phyloP scores from a whole-genome alignment of 2,329 filamentous ascomycete genomes.

The Scedosporium minutisporum region DNA sequence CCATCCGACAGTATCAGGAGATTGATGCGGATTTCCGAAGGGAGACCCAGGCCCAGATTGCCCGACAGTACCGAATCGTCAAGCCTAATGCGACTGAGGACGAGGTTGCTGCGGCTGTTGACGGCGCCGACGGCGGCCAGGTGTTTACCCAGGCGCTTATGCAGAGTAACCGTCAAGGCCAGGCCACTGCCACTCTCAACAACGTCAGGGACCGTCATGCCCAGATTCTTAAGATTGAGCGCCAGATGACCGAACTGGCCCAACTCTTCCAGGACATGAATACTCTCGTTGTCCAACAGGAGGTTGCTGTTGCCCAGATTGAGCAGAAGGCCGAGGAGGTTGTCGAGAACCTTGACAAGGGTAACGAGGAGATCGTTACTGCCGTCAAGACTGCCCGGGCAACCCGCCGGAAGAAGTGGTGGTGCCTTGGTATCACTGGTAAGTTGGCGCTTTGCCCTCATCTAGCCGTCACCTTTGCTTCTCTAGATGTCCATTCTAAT shows the following conservation, averaged over 20 bases:
- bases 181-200: constrained; percentile 68
- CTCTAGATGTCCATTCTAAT: constrained; percentile 12
- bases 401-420: constrained; percentile 93
- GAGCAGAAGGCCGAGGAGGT: constrained; percentile 83
- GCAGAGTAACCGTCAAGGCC: constrained; percentile 69
- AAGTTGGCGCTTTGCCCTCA: constrained; percentile 18
- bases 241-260: constrained; percentile 77
- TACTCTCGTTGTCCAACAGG: constrained; percentile 75
- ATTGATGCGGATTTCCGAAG: constrained; percentile 73
- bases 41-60: constrained; percentile 73
- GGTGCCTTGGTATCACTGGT: constrained; percentile 69
- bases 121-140: constrained; percentile 62
- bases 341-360: constrained; percentile 73
- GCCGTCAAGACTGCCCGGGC: constrained; percentile 73
- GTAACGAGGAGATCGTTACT: constrained; percentile 71
- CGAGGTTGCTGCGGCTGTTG: constrained; percentile 69
- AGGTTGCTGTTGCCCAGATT: constrained; percentile 68
- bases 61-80: constrained; percentile 83
- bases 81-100: constrained; percentile 68
- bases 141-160: constrained; percentile 84
- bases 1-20: constrained; percentile 73
- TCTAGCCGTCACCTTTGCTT: not conserved
- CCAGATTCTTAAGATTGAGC: constrained; percentile 85
- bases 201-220: constrained; percentile 77
- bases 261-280: constrained; percentile 88